Conservation (phyloP, 768 basidiomycete species). For the Lactarius akahatsu region DNA sequence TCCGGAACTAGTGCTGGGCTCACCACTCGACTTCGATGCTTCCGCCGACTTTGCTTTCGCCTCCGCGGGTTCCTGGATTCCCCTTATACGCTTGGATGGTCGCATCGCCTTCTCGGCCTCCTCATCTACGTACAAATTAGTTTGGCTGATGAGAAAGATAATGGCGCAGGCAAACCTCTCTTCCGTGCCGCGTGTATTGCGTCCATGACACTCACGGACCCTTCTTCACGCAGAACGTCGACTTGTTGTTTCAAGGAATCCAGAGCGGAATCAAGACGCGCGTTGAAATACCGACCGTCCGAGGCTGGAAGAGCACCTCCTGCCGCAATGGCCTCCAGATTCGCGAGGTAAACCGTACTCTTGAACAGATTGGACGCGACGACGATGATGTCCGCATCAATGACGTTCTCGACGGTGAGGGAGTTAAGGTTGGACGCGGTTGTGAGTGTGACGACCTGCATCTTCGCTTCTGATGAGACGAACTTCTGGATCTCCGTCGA, state of each 20-base stretch:
- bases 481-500: slow-evolving; percentile 84
- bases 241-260: slow-evolving; percentile 62
- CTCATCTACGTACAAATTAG: slow-evolving; percentile 42
- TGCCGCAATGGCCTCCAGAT: slow-evolving; percentile 68
- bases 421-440: slow-evolving; percentile 70
- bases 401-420: slow-evolving; percentile 67
- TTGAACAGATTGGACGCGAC: slow-evolving; percentile 86
- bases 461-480: slow-evolving; percentile 47
- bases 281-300: slow-evolving; percentile 89
- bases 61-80: slow-evolving; percentile 38
- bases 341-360: slow-evolving; percentile 71
- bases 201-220: slow-evolving; percentile 58
- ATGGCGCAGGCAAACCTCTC: slow-evolving; percentile 46
- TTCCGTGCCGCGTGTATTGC: slow-evolving; percentile 64
- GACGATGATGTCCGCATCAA: slow-evolving; percentile 83
- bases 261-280: slow-evolving; percentile 66
- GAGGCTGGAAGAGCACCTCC: slow-evolving; percentile 61
- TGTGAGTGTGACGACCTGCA: slow-evolving; percentile 65
- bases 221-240: slow-evolving; percentile 63
- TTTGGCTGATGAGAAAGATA: slow-evolving; percentile 12
- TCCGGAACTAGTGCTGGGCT: slow-evolving; percentile 22
- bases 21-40: slow-evolving; percentile 1
- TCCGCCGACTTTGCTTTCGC: not conserved
- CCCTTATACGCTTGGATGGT: slow-evolving; percentile 68
- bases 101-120: slow-evolving; percentile 48